Evolutionary conservation across 371 early-diverging fungal species (phyloP).

Genomic region (Mucor sp.): DNA sequence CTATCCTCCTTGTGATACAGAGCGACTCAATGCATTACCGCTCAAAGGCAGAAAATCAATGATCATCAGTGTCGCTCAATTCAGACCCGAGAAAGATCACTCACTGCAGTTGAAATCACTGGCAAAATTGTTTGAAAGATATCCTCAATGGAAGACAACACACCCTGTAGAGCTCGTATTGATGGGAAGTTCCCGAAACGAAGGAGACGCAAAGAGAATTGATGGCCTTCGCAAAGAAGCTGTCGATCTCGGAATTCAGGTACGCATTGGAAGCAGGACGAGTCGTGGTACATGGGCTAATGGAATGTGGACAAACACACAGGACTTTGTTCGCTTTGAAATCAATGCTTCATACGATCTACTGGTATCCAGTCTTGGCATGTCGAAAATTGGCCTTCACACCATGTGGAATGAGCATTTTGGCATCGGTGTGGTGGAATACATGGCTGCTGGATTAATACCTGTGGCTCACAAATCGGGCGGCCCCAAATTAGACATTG

Average conservation of each 20-base stretch:
- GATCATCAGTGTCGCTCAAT: slow-evolving; percentile 92
- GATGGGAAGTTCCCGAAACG: slow-evolving; percentile 84
- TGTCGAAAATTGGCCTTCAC: slow-evolving; percentile 83
- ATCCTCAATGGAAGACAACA: slow-evolving; percentile 49
- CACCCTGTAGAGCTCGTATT: slow-evolving; percentile 53
- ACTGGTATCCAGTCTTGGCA: slow-evolving; percentile 59
- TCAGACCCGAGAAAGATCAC: slow-evolving; percentile 96
- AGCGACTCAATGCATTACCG: slow-evolving; percentile 55
- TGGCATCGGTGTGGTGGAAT: slow-evolving; percentile 96
- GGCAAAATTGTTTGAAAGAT: slow-evolving; percentile 50
- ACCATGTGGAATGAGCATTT: slow-evolving; percentile 98
- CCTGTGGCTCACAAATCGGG: slow-evolving; percentile 93
- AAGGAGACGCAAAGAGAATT: slow-evolving; percentile 76
- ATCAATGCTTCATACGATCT: slow-evolving; percentile 78
- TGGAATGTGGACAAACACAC: background rate
- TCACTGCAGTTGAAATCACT: slow-evolving; percentile 78
- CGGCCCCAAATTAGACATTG: slow-evolving; percentile 94
- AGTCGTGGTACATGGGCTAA: background rate
- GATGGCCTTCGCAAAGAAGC: slow-evolving; percentile 57
- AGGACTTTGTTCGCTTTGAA: slow-evolving; percentile 80
- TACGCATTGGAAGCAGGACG: slow-evolving; percentile 16
- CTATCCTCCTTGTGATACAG: slow-evolving; percentile 94
- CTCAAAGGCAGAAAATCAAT: slow-evolving; percentile 52
- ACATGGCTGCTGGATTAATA: slow-evolving; percentile 94
- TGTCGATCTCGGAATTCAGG: slow-evolving; percentile 54